Evolutionary conservation across 768 basidiomycete species (phyloP).

Genomic region (Hydnomerulius pinastri): DNA sequence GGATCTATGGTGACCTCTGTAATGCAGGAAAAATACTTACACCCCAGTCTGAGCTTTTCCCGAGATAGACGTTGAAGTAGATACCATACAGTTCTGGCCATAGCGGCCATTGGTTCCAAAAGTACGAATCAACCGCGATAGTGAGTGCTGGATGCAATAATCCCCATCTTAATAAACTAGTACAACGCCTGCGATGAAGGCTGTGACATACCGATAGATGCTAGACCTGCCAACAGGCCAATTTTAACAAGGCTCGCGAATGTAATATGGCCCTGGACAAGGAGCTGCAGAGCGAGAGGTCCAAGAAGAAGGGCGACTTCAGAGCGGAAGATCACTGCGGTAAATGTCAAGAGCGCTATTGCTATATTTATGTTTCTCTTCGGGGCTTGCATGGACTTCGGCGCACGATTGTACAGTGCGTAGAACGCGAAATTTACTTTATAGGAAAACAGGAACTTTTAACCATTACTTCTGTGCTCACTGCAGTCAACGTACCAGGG

Average conservation of each 20-base stretch:
- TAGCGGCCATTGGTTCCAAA: constrained; percentile 71
- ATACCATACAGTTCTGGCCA: constrained; percentile 87
- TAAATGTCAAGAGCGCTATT: constrained; percentile 62
- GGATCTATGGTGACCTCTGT: constrained; percentile 2
- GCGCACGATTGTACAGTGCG: constrained; percentile 42
- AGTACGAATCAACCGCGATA: constrained; percentile 74
- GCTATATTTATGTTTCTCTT: constrained; percentile 39
- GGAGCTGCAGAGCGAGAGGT: constrained; percentile 57
- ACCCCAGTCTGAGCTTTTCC: constrained; percentile 92
- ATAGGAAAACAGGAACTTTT: neutral
- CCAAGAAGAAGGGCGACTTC: constrained; percentile 73
- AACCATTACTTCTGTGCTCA: neutral
- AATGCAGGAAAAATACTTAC: constrained; percentile 46
- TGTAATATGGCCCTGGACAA: constrained; percentile 44
- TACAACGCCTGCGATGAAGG: neutral
- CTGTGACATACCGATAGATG: constrained; percentile 51
- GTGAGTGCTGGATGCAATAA: constrained; percentile 58
- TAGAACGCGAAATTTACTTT: constrained; percentile 63
- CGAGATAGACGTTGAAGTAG: constrained; percentile 85
- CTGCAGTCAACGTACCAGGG: constrained; percentile 54
- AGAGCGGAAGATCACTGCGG: constrained; percentile 73
- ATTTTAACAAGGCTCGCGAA: constrained; percentile 47
- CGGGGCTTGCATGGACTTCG: constrained; percentile 42
- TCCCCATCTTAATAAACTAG: neutral
- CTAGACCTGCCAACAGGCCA: constrained; percentile 49